phyloP scores from a whole-genome alignment of 306 rosid species.

The Parietaria judaica region DNA sequence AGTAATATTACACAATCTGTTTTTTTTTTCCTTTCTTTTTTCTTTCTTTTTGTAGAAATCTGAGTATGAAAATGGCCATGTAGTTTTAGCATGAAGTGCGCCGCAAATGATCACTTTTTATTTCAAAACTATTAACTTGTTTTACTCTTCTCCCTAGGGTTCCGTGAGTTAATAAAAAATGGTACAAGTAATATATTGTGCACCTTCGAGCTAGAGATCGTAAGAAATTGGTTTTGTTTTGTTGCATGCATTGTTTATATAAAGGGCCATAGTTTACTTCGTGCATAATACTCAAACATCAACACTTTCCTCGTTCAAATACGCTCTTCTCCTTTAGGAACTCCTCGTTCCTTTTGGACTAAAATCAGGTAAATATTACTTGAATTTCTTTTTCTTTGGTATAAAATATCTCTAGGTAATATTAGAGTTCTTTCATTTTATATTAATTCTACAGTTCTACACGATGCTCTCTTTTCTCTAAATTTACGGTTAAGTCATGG shows the following conservation, averaged over 20 bases:
- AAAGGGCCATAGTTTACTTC: not conserved
- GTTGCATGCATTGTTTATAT: slow-evolving; percentile 1
- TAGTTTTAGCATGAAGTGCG: slow-evolving; percentile 24
- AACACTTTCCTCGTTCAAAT: not conserved
- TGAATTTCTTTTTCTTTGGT: not conserved
- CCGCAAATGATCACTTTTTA: slow-evolving; percentile 18
- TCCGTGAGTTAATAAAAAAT: not conserved
- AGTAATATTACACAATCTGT: too few species aligned
- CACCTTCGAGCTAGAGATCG: not conserved
- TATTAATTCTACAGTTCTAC: too few species aligned
- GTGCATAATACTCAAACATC: slow-evolving; percentile 1
- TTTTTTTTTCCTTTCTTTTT: too few species aligned
- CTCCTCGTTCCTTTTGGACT: slow-evolving; percentile 1
- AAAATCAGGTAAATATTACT: not conserved
- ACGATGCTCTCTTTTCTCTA: too few species aligned
- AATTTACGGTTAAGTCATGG: too few species aligned
- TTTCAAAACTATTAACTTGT: not conserved
- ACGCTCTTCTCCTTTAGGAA: not conserved
- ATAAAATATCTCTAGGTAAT: not conserved
- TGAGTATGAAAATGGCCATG: too few species aligned
- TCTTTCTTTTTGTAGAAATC: too few species aligned
- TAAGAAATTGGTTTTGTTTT: not conserved
- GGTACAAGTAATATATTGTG: not conserved
- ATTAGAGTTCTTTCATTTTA: too few species aligned
- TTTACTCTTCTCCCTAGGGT: slow-evolving; percentile 14